Conservation (phyloP, 2,329 filamentous ascomycete species). For the Calcarisporium arbuscula region DNA sequence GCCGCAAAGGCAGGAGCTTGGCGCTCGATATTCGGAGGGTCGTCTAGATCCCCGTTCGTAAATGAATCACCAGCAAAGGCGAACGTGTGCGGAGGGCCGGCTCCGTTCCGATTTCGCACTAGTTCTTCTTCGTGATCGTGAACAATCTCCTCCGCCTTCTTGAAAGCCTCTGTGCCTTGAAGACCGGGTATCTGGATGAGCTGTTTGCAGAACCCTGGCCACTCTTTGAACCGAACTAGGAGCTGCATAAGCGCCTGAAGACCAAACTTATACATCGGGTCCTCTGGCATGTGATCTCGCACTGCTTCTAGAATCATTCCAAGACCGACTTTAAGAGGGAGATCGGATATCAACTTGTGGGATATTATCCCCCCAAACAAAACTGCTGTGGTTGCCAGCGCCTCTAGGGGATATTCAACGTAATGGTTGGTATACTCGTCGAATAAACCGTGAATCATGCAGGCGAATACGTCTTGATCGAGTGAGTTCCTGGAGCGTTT, state of each 20-base stretch:
- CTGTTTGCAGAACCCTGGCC: conserved; percentile 90
- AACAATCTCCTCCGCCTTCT: conserved; percentile 75
- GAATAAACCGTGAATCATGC: conserved; percentile 97
- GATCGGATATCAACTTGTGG: conserved; percentile 80
- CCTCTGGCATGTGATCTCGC: conserved; percentile 71
- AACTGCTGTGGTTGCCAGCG: conserved; percentile 89
- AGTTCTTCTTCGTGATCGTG: conserved; percentile 59
- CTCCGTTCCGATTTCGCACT: conserved; percentile 48
- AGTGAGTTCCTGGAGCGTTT: conserved; percentile 78
- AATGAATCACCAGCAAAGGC: conserved; percentile 41
- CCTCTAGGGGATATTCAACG: conserved; percentile 91
- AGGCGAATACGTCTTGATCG: conserved; percentile 93
- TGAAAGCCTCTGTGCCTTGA: conserved; percentile 77
- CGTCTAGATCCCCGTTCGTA: conserved; percentile 66
- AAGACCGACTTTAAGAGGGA: conserved; percentile 88
- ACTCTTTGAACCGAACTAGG: conserved; percentile 75
- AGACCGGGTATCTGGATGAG: conserved; percentile 76
- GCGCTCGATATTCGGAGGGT: conserved; percentile 51
- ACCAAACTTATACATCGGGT: conserved; percentile 97
- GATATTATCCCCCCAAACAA: conserved; percentile 96
- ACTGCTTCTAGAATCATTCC: conserved; percentile 98
- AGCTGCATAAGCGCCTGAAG: conserved; percentile 91
- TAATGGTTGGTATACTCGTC: conserved; percentile 98
- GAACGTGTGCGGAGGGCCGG: conserved; percentile 29
- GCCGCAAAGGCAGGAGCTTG: conserved; percentile 68